phyloP scores from a whole-genome alignment of 1,284 basidiomycete genomes.

The Cystobasidium pallidum region DNA sequence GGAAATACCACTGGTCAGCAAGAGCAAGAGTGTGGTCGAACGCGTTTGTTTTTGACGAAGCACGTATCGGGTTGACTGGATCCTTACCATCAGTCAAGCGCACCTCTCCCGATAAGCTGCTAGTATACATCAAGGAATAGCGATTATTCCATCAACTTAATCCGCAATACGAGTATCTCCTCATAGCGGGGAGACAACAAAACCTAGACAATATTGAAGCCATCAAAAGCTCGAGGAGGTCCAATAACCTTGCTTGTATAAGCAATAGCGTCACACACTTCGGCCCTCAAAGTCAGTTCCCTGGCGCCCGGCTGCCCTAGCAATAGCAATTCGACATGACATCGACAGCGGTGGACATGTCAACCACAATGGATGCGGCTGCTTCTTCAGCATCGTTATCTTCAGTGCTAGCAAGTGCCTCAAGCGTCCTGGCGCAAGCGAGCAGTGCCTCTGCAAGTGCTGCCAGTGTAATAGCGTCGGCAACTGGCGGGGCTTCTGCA shows the following conservation, averaged over 20 bases:
- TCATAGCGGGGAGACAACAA: too few species aligned
- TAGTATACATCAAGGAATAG: not conserved
- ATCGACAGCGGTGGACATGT: not conserved
- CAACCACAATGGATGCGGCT: conserved; percentile 31
- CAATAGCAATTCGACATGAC: not conserved
- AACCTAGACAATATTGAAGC: too few species aligned
- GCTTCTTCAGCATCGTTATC: conserved; percentile 30
- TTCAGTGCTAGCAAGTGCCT: conserved; percentile 30
- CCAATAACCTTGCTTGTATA: too few species aligned
- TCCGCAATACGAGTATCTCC: too few species aligned
- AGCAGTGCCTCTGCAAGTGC: conserved; percentile 34
- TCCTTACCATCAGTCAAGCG: not conserved
- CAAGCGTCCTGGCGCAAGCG: conserved; percentile 25
- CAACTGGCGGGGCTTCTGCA: conserved; percentile 31
- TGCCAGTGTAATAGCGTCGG: conserved; percentile 25
- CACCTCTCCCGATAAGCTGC: not conserved
- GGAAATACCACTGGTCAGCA: too few species aligned
- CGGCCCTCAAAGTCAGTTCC: not conserved
- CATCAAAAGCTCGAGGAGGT: too few species aligned
- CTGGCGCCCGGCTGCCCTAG: not conserved
- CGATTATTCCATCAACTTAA: not conserved
- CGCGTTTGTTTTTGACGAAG: too few species aligned
- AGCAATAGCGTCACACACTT: too few species aligned
- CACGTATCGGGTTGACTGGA: too few species aligned
- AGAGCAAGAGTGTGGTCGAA: too few species aligned